phyloP scores from a whole-genome alignment of 2,329 filamentous ascomycete species.

The Pseudogymnoascus sp. region DNA sequence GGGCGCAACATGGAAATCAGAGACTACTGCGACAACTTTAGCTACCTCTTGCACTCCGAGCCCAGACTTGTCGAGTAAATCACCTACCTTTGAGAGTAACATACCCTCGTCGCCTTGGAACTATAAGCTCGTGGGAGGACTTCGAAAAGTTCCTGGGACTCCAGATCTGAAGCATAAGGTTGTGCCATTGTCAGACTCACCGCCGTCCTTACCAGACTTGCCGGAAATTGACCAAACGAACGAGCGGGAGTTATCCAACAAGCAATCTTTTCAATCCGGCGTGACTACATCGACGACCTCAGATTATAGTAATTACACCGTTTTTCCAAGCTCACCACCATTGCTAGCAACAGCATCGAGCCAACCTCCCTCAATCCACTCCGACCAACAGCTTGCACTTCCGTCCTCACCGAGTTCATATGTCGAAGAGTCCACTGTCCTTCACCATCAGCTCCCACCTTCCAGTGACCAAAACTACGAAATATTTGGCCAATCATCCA shows the following conservation, averaged over 20 bases:
- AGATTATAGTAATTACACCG: slow-evolving; percentile 31
- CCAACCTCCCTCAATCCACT: slow-evolving; percentile 18
- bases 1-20: slow-evolving; percentile 24
- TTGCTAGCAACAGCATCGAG: slow-evolving; percentile 22
- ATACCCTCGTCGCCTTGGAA: slow-evolving; percentile 29
- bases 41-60: slow-evolving; percentile 15
- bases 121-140: slow-evolving; percentile 30
- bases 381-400: slow-evolving; percentile 4
- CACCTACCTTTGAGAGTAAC: slow-evolving; percentile 27
- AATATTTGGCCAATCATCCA: slow-evolving; percentile 47
- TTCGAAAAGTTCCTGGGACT: slow-evolving; percentile 32
- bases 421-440: slow-evolving; percentile 10
- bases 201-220: slow-evolving; percentile 4
- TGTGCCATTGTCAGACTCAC: slow-evolving; percentile 3
- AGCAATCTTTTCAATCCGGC: slow-evolving; percentile 30
- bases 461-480: slow-evolving; percentile 41
- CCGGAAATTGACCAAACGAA: slow-evolving; percentile 19
- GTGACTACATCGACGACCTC: slow-evolving; percentile 28
- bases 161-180: slow-evolving; percentile 29
- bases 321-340: slow-evolving; percentile 23
- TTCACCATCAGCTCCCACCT: slow-evolving; percentile 5
- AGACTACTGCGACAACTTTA: slow-evolving; percentile 17
- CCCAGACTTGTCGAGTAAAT: slow-evolving; percentile 23
- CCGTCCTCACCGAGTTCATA: slow-evolving; percentile 1
- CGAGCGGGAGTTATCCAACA: slow-evolving; percentile 27